Evolutionary conservation across 495 filamentous ascomycete genomes (phyloP).

Genomic region (Lophiotrema nucula): DNA sequence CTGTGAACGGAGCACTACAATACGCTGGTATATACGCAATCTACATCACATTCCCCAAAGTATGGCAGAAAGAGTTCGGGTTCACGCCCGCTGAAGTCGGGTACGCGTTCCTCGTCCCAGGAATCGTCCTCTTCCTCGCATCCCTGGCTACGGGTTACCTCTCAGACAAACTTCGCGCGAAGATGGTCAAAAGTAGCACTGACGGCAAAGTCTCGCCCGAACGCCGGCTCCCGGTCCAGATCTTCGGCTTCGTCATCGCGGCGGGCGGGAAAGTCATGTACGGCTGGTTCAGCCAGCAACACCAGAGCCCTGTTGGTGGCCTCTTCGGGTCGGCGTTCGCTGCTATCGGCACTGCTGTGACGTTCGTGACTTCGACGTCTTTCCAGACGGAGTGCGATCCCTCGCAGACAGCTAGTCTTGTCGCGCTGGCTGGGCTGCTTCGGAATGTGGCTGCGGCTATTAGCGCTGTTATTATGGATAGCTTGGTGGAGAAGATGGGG

Average conservation of each 20-base stretch:
- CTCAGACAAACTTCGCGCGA: constrained; percentile 32
- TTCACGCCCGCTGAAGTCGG: constrained; percentile 36
- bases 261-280: constrained; percentile 36
- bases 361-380: constrained; percentile 38
- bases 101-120: constrained; percentile 35
- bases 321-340: constrained; percentile 29
- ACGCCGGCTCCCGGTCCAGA: constrained; percentile 33
- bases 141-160: constrained; percentile 37
- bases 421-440: constrained; percentile 39
- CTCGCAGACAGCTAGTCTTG: constrained; percentile 31
- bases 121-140: constrained; percentile 34
- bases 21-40: constrained; percentile 36
- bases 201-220: constrained; percentile 31
- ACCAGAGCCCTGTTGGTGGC: constrained; percentile 14
- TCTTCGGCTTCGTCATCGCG: constrained; percentile 35
- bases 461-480: constrained; percentile 34
- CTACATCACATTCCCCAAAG: constrained; percentile 32
- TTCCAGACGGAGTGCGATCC: constrained; percentile 39
- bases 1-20: constrained; percentile 37
- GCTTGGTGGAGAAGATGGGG: constrained; percentile 32
- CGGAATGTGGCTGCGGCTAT: constrained; percentile 41
- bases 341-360: constrained; percentile 34
- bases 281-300: constrained; percentile 37
- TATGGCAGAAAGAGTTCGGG: constrained; percentile 36
- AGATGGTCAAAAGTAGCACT: constrained; percentile 3